These are phyloP conservation scores for Saccharomycopsis javanensis DNA, from an alignment of 805 yeast species.

Conservation along the genomic window DNA sequence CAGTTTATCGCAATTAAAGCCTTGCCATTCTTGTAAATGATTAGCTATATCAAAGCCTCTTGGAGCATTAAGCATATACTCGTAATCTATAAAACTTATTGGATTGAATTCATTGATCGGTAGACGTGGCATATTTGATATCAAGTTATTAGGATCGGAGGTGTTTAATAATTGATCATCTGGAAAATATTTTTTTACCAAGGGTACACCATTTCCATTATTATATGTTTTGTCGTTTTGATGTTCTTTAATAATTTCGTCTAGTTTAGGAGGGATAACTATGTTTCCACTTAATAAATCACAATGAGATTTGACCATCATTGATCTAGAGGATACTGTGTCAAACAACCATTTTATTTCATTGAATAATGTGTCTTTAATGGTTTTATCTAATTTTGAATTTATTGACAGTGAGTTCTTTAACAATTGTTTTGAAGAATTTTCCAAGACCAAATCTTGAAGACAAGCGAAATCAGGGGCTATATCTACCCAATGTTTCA, in stretches of 20 bases:
- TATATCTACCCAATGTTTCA: slow-evolving; percentile 52
- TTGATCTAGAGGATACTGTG: slow-evolving; percentile 36
- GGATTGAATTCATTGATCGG: slow-evolving; percentile 26
- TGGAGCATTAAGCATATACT: slow-evolving; percentile 63
- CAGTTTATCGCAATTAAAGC: slow-evolving; percentile 57
- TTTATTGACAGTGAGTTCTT: background rate
- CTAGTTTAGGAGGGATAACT: slow-evolving; percentile 40
- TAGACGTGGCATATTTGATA: background rate
- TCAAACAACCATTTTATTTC: slow-evolving; percentile 50
- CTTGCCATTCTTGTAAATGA: slow-evolving; percentile 76
- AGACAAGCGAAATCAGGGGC: slow-evolving; percentile 39
- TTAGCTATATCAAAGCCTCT: slow-evolving; percentile 68
- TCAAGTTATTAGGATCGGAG: slow-evolving; percentile 1
- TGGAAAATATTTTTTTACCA: background rate
- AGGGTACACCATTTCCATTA: background rate
- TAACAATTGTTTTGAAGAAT: background rate
- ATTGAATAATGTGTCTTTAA: slow-evolving; percentile 30
- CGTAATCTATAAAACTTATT: slow-evolving; percentile 58
- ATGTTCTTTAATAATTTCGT: background rate
- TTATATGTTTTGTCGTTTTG: background rate
- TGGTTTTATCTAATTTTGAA: background rate
- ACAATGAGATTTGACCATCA: slow-evolving; percentile 56
- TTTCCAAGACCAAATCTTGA: background rate
- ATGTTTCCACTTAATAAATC: slow-evolving; percentile 70
- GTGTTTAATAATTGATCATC: background rate